A percentile compares a stretch with the other conserved stretches of the same genome.
Evolutionary conservation across 208 protist genomes (phyloP).

Genomic region (Acanthamoeba rhysodes): DNA sequence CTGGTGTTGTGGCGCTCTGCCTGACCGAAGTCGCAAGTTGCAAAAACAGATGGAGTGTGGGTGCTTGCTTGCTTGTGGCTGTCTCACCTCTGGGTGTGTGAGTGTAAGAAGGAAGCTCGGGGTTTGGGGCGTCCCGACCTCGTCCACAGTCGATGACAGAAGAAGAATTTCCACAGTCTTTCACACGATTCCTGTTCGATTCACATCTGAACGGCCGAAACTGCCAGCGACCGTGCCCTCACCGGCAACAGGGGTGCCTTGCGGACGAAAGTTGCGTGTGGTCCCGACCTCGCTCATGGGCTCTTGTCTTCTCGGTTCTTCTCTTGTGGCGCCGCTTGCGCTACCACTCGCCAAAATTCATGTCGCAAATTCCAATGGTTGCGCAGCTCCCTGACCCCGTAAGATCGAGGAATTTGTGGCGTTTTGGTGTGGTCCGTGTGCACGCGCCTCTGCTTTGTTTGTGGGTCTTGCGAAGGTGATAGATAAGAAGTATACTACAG

Average conservation of each 20-base stretch:
- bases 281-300: background rate
- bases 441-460: background rate
- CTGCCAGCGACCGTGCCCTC: background rate
- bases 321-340: no score
- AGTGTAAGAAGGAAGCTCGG: background rate
- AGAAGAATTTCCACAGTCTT: slow-evolving; percentile 63
- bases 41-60: background rate
- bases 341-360: background rate
- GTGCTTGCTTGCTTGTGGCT: background rate
- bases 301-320: background rate
- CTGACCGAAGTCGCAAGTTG: no score
- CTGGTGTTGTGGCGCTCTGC: no score
- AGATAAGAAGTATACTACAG: slow-evolving; percentile 16
- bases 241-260: background rate
- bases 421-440: no score
- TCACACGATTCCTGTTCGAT: slow-evolving; percentile 20
- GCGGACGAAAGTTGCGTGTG: background rate
- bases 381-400: background rate
- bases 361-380: background rate
- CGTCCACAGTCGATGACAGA: background rate
- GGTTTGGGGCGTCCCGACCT: background rate
- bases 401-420: background rate
- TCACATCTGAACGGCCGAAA: background rate
- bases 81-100: background rate
- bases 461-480: background rate